Percentiles rank a stretch among this genome's conserved stretches.
Evolutionary conservation across 2,329 filamentous ascomycete genomes (phyloP).

Genomic region (Waltergamsia citrina): DNA sequence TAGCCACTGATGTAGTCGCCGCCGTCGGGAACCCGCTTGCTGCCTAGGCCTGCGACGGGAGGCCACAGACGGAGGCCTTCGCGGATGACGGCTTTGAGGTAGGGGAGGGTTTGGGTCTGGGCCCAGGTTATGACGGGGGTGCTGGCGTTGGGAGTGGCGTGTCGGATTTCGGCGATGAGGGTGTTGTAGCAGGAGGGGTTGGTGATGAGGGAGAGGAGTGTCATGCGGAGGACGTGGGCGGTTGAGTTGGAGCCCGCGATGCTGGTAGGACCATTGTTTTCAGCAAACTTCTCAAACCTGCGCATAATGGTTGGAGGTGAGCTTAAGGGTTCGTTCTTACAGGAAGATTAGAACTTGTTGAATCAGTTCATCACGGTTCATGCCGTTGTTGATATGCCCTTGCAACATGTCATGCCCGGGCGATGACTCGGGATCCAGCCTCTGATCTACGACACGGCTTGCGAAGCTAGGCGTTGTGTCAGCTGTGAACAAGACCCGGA

Average conservation of each 20-base stretch:
- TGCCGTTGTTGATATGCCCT: too few species aligned
- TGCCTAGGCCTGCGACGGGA: slow-evolving; percentile 41
- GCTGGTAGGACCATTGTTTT: too few species aligned
- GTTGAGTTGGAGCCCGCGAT: slow-evolving; percentile 54
- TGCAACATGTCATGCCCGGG: too few species aligned
- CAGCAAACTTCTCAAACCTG: too few species aligned
- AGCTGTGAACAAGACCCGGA: too few species aligned
- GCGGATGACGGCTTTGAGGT: slow-evolving; percentile 47
- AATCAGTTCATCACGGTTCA: too few species aligned
- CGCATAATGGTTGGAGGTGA: too few species aligned
- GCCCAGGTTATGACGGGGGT: slow-evolving; percentile 31
- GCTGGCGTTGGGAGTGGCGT: slow-evolving; percentile 23
- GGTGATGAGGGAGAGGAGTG: slow-evolving; percentile 39
- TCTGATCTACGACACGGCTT: too few species aligned
- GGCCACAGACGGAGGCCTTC: slow-evolving; percentile 47
- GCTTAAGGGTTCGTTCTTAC: too few species aligned
- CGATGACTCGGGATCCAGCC: too few species aligned
- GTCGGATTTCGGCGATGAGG: slow-evolving; percentile 34
- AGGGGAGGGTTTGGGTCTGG: slow-evolving; percentile 37
- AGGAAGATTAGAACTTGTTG: too few species aligned
- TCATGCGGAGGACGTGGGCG: slow-evolving; percentile 41
- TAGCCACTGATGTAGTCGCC: slow-evolving; percentile 41
- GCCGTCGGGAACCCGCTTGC: slow-evolving; percentile 40
- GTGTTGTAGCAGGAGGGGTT: slow-evolving; percentile 27
- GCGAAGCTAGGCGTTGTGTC: too few species aligned